Percentiles rank a stretch among this genome's conserved stretches.
These are phyloP conservation scores for Boletus edulis DNA, from an alignment of 768 basidiomycete genomes.

Conservation along the genomic window DNA sequence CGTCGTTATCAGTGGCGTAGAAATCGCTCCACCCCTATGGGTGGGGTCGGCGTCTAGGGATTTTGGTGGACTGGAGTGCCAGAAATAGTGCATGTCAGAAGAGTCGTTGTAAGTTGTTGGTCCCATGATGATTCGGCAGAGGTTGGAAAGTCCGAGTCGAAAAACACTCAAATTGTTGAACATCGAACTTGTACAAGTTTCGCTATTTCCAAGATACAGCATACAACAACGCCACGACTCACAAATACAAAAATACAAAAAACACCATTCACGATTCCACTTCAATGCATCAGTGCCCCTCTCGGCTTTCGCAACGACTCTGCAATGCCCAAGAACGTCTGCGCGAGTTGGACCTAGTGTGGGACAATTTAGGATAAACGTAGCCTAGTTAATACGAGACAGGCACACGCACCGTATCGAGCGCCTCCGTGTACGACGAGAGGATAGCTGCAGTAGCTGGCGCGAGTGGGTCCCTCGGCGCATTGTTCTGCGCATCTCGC, in stretches of 20 bases:
- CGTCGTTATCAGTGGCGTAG: not conserved
- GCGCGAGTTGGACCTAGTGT: conserved; percentile 47
- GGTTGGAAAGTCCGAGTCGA: too few species aligned
- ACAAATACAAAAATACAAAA: not conserved
- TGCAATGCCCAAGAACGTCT: conserved; percentile 58
- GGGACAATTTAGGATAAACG: too few species aligned
- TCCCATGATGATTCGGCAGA: too few species aligned
- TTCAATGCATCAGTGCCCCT: conserved; percentile 42
- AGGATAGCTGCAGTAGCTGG: conserved; percentile 32
- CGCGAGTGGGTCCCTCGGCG: conserved; percentile 38
- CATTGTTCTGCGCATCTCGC: conserved; percentile 41
- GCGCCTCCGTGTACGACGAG: conserved; percentile 50
- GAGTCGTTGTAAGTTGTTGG: too few species aligned
- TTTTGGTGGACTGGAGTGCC: not conserved
- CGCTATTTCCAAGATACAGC: too few species aligned
- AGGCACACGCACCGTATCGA: conserved; percentile 42
- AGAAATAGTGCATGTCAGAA: not conserved
- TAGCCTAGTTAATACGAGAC: too few species aligned
- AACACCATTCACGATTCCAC: not conserved
- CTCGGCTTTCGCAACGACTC: conserved; percentile 57
- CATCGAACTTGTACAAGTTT: too few species aligned
- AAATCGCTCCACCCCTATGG: not conserved
- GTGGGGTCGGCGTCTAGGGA: not conserved
- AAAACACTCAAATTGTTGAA: too few species aligned
- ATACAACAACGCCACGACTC: not conserved